Evolutionary conservation across 192 early-diverging fungal genomes (phyloP).

Genomic region (Podila epigama): DNA sequence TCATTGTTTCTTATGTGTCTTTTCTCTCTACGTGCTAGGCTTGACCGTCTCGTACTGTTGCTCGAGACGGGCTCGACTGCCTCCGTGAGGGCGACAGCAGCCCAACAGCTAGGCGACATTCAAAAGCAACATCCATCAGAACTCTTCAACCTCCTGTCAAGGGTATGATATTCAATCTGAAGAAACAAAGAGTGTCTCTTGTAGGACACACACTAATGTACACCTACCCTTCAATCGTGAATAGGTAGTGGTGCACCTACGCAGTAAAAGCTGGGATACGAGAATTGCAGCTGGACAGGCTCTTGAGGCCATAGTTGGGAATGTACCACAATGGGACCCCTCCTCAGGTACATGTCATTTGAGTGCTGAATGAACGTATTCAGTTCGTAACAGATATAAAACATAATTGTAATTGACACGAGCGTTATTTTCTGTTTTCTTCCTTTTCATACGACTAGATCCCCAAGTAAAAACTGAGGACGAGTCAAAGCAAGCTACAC

Average conservation of each 20-base stretch:
- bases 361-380: background rate
- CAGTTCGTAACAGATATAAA: too few relatives aligned
- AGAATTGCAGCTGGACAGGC: constrained; percentile 94
- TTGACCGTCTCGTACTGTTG: constrained; percentile 93
- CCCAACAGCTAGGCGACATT: constrained; percentile 94
- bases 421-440: background rate
- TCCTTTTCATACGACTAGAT: constrained; percentile 4
- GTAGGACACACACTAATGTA: background rate
- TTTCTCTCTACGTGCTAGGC: constrained; percentile 54
- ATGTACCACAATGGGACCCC: constrained; percentile 90
- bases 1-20: background rate
- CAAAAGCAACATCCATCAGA: constrained; percentile 95
- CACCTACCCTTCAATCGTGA: constrained; percentile 1
- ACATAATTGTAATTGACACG: too few relatives aligned
- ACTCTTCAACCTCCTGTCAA: constrained; percentile 84
- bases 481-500: constrained; percentile 14
- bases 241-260: constrained; percentile 84
- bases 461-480: constrained; percentile 15
- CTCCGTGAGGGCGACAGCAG: constrained; percentile 87
- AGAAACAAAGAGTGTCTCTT: background rate
- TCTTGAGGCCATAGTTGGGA: constrained; percentile 87
- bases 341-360: constrained; percentile 11
- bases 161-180: constrained; percentile 50
- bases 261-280: constrained; percentile 94
- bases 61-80: constrained; percentile 94